These are phyloP conservation scores for Cyclocybe cylindracea DNA, from an alignment of 768 basidiomycete species.

Conservation along the genomic window DNA sequence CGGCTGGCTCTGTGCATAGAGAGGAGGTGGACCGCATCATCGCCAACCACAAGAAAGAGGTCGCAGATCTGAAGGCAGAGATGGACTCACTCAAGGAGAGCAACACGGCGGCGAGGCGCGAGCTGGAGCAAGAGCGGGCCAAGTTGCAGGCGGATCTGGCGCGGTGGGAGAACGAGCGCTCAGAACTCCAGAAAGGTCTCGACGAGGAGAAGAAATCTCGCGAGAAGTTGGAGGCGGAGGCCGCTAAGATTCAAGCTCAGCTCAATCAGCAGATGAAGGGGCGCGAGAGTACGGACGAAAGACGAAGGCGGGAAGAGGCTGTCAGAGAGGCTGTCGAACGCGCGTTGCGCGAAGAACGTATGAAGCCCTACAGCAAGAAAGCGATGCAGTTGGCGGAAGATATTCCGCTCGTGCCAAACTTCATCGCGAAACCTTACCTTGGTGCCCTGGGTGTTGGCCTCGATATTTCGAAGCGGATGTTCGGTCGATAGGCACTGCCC, in stretches of 20 bases:
- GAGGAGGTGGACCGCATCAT: constrained; percentile 4
- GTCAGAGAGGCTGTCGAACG: background rate
- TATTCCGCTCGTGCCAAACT: background rate
- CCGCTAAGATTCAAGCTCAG: background rate
- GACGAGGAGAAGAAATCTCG: background rate
- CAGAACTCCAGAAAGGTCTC: background rate
- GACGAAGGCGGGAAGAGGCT: too few species aligned
- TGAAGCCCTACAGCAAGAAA: background rate
- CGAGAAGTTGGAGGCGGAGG: background rate
- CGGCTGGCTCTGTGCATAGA: constrained; percentile 2
- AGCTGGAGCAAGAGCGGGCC: too few species aligned
- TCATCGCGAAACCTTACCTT: background rate
- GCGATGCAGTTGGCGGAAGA: background rate
- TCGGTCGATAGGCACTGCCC: too few species aligned
- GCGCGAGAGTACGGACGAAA: too few species aligned
- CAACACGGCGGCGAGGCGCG: too few species aligned
- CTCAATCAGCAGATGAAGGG: too few species aligned
- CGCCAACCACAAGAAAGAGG: constrained; percentile 1
- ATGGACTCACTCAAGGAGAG: too few species aligned
- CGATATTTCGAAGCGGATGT: too few species aligned
- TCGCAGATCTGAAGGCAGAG: too few species aligned
- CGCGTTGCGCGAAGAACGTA: background rate
- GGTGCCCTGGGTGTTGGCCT: too few species aligned
- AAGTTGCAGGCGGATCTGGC: background rate
- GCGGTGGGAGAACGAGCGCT: background rate